Conservation (phyloP, 129 eudicot genomes). For the Helianthus tuberosus region DNA sequence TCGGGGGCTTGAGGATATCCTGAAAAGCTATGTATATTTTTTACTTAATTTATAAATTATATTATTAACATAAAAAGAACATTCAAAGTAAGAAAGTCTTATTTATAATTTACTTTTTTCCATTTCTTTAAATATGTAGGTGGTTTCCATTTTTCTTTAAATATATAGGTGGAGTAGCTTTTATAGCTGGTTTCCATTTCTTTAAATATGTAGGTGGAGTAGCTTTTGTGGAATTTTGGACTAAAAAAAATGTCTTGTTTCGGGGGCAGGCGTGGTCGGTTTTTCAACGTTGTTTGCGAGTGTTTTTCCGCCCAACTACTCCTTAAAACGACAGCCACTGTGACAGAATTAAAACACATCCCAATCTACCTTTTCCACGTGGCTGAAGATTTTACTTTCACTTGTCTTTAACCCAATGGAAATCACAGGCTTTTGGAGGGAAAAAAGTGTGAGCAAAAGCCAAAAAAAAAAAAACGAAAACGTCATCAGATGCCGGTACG, state of each 20-base stretch:
- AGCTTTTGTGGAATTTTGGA: background rate
- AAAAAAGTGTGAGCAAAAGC: background rate
- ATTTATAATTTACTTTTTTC: background rate
- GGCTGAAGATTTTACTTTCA: background rate
- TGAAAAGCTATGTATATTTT: too few relatives aligned
- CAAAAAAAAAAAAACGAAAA: background rate
- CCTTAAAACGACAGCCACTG: background rate
- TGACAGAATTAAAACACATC: background rate
- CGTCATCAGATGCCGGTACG: background rate
- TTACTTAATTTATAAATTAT: too few relatives aligned
- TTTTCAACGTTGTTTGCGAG: conserved; percentile 5
- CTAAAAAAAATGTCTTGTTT: background rate
- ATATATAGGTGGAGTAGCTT: background rate
- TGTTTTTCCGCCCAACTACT: conserved; percentile 5
- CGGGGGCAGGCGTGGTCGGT: conserved; percentile 1
- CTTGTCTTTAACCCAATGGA: background rate
- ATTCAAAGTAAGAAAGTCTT: background rate
- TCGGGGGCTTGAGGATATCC: too few relatives aligned
- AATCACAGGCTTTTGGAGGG: background rate
- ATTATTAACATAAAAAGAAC: too few relatives aligned
- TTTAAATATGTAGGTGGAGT: background rate
- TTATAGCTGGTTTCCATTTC: background rate
- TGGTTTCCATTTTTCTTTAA: too few relatives aligned
- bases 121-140: background rate
- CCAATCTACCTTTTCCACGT: background rate